These are phyloP conservation scores for Gynostemma pentaphyllum DNA, from an alignment of 306 rosid genomes.

Conservation along the genomic window DNA sequence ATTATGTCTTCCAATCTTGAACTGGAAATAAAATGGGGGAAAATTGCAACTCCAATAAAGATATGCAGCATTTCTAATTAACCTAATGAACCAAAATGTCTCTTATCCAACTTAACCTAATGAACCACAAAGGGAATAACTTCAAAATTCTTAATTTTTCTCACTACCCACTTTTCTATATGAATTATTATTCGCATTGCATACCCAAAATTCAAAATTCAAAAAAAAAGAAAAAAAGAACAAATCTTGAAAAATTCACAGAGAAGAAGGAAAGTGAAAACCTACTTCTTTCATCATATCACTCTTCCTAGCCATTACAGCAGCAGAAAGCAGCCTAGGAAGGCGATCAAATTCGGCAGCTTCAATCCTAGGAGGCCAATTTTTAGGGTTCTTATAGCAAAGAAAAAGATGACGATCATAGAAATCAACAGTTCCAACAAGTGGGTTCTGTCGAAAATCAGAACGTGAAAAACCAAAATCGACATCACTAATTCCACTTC, in stretches of 20 bases:
- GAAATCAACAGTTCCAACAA: slow-evolving; percentile 67
- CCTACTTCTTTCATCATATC: slow-evolving; percentile 69
- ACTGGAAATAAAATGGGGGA: neutral
- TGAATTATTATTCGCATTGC: neutral
- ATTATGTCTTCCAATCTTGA: neutral
- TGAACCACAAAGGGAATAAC: neutral
- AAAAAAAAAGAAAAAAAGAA: neutral
- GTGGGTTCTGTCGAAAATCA: slow-evolving; percentile 51
- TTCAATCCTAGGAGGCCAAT: slow-evolving; percentile 90
- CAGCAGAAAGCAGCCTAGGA: slow-evolving; percentile 81
- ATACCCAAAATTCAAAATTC: neutral
- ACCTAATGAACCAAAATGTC: neutral
- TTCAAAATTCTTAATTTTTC: neutral
- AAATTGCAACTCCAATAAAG: neutral
- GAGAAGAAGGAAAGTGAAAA: neutral
- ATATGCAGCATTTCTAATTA: neutral
- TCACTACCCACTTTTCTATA: neutral
- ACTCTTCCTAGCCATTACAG: slow-evolving; percentile 53
- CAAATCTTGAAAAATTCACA: neutral
- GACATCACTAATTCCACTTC: slow-evolving; percentile 28
- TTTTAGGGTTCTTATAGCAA: slow-evolving; percentile 73
- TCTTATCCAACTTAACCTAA: neutral
- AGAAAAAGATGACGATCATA: slow-evolving; percentile 70
- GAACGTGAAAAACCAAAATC: slow-evolving; percentile 67
- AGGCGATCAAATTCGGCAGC: slow-evolving; percentile 95